These are phyloP conservation scores for Euphorbia peplus DNA, from an alignment of 345 rosid genomes.

Conservation along the genomic window DNA sequence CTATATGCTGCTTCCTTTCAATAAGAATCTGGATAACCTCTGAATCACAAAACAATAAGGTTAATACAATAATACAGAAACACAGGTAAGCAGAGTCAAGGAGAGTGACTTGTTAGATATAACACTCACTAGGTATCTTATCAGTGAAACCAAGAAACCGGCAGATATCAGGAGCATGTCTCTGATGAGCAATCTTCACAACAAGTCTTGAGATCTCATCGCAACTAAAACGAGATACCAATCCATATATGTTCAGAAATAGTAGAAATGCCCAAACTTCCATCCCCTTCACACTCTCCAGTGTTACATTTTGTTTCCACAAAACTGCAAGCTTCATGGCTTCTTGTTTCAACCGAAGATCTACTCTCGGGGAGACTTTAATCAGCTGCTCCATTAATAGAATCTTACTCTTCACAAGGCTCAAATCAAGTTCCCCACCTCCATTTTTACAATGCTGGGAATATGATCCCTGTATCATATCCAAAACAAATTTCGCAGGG, in stretches of 20 bases:
- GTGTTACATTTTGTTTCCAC: constrained; percentile 35
- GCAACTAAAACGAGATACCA: constrained; percentile 19
- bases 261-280: constrained; percentile 37
- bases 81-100: neutral
- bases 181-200: constrained; percentile 16
- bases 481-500: constrained; percentile 37
- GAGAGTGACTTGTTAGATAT: neutral
- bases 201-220: constrained; percentile 29
- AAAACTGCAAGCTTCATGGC: constrained; percentile 26
- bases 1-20: constrained; percentile 18
- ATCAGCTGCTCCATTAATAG: constrained; percentile 36
- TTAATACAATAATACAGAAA: neutral
- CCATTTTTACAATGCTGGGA: constrained; percentile 9
- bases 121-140: constrained; percentile 26
- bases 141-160: constrained; percentile 29
- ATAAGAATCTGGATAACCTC: constrained; percentile 29
- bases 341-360: constrained; percentile 24
- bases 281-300: constrained; percentile 11
- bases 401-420: constrained; percentile 10
- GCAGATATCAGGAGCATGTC: constrained; percentile 30
- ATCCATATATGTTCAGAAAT: constrained; percentile 35
- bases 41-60: constrained; percentile 16
- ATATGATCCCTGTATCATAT: constrained; percentile 25
- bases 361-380: constrained; percentile 19
- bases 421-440: constrained; percentile 19